Conservation (phyloP, 345 rosid genomes). For the Populus tremula region DNA sequence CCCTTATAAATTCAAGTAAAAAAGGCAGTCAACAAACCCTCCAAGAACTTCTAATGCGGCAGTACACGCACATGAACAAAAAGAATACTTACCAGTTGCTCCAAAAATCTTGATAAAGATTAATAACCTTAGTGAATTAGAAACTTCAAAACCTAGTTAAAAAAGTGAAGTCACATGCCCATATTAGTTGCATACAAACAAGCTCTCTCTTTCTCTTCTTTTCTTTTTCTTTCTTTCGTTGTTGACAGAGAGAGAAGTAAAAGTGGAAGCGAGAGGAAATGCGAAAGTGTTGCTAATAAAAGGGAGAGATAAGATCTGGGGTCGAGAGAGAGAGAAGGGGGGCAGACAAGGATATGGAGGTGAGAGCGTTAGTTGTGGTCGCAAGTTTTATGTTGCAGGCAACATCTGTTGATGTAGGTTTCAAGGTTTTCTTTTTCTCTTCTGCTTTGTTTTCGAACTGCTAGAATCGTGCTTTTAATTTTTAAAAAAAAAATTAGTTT, state of each 20-base stretch:
- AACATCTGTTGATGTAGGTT: neutral
- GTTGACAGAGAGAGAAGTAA: neutral
- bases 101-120: neutral
- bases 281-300: neutral
- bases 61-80: neutral
- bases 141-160: neutral
- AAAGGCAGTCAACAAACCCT: neutral
- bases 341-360: neutral
- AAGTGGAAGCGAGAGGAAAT: neutral
- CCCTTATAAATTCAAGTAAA: neutral
- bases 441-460: neutral
- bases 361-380: neutral
- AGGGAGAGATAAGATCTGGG: neutral
- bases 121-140: neutral
- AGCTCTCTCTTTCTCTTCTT: neutral
- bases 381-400: neutral
- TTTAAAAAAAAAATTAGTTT: too few species aligned
- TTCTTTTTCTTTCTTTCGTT: neutral
- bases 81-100: neutral
- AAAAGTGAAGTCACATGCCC: neutral
- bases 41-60: neutral
- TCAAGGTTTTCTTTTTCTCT: neutral
- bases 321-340: neutral
- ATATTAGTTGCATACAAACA: neutral
- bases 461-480: too few species aligned